These are phyloP conservation scores for Plasmopara muralis DNA, from an alignment of 352 stramenopile species.

Conservation along the genomic window DNA sequence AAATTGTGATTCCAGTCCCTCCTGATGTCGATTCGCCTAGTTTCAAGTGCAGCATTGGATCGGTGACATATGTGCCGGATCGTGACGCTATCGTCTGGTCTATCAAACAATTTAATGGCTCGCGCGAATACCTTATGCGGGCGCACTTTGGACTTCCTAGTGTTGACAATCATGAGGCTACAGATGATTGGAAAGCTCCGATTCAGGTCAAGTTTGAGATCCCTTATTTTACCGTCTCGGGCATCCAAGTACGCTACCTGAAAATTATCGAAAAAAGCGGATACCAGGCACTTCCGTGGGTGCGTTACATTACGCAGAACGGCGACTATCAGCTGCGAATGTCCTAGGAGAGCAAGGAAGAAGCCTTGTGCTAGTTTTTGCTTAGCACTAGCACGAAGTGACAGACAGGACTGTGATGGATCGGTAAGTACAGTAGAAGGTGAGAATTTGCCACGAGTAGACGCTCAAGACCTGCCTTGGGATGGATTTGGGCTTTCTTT, in stretches of 20 bases:
- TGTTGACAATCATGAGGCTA: slow-evolving; percentile 85
- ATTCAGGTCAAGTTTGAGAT: slow-evolving; percentile 97
- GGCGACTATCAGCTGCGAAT: slow-evolving; percentile 99
- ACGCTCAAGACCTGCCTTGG: slow-evolving; percentile 13
- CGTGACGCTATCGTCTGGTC: slow-evolving; percentile 98
- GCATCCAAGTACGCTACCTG: slow-evolving; percentile 99
- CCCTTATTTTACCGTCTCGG: slow-evolving; percentile 93
- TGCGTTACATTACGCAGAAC: slow-evolving; percentile 99
- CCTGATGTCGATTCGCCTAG: slow-evolving; percentile 97
- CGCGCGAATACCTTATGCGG: slow-evolving; percentile 98
- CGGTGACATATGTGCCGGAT: slow-evolving; percentile 97
- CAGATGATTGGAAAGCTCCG: slow-evolving; percentile 86
- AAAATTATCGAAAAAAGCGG: slow-evolving; percentile 99
- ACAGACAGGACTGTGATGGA: slow-evolving; percentile 11
- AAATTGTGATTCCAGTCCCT: slow-evolving; percentile 99
- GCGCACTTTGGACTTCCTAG: slow-evolving; percentile 98
- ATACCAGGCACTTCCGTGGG: slow-evolving; percentile 99
- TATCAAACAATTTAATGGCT: slow-evolving; percentile 99
- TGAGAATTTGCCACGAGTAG: slow-evolving; percentile 13
- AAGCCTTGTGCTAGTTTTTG: slow-evolving; percentile 11
- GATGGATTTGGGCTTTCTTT: slow-evolving; percentile 14
- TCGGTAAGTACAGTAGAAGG: slow-evolving; percentile 22
- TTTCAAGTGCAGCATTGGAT: slow-evolving; percentile 98
- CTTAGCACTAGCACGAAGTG: slow-evolving; percentile 5
- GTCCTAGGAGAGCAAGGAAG: slow-evolving; percentile 68